Base-by-base conservation (phyloP, 306 rosid species). In the Pyrus pyrifolia region DNA sequence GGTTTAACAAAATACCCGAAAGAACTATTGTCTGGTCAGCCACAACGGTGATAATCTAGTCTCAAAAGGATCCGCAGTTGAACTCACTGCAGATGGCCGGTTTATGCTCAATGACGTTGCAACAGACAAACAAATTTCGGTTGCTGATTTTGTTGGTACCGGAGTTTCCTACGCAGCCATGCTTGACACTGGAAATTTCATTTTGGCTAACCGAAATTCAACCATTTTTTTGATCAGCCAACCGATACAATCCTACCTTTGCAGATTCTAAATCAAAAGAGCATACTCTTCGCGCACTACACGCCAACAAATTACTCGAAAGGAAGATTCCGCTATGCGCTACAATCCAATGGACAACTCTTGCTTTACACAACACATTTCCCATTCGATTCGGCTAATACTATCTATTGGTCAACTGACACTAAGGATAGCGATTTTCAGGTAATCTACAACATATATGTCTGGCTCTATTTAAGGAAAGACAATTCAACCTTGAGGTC, bases 101-200 rank as follows among this genome's bases (percentile, higher is more conserved):
- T 67, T 85, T 27, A 13, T 31, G 29, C 88, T 88, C 64, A 75
- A 68, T 67, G 73, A 45, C 15, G 72, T 55, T 61, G 72, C 83
- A 38, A 23, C 3, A 12, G 86, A 82, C 25, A 14, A 62, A 8
- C 61, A 49, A 21, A 77, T 74, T 30, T 71, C 73, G 80, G 8
- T 14, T 18, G 60, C 87, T 11, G 35, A 2, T 4, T 57, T 46
- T 3, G 11, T 29, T 46, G 27, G 2, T 23, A 2, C 10, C 3
- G 5, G 0, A 14, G 86, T 85, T 67, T 75, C 84, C 60, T 61
- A 78, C 19, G 91, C 86, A 8, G 64, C 82, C 25, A 78, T 89
- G 90, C 93, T 84, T 25, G 91, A 92, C 72, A 74, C 19, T 2
- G 93, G 96, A 1, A 88, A 90, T 73, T 88, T 92, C 30, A 88